These are phyloP conservation scores for Scenedesmus sp. DNA, from an alignment of 163 green algal species.

Conservation along the genomic window DNA sequence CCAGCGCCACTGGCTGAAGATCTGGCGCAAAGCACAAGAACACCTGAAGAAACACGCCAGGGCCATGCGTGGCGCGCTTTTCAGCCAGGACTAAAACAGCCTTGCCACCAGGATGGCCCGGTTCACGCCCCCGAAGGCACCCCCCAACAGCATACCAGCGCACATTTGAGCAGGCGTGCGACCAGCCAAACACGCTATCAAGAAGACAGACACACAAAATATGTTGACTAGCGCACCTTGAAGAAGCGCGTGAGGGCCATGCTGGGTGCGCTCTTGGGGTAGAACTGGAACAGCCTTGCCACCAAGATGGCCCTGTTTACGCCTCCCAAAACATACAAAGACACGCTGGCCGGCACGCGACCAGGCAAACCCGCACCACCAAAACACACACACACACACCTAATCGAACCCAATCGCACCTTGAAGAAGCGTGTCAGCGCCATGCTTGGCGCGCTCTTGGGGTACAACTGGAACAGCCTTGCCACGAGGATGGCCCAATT, in stretches of 20 bases:
- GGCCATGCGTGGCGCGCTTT: conserved; percentile 73
- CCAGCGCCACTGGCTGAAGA: conserved; percentile 91
- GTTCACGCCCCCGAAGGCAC: background rate
- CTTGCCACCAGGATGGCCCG: conserved; percentile 95
- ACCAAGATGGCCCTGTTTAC: conserved; percentile 90
- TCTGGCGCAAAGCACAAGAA: background rate
- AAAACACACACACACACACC: background rate
- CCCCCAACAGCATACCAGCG: no score
- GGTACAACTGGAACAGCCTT: conserved; percentile 94
- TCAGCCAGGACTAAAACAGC: conserved; percentile 94
- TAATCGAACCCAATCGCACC: conserved; percentile 46
- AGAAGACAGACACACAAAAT: no score
- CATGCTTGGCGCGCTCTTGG: conserved; percentile 75
- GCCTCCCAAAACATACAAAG: conserved; percentile 70
- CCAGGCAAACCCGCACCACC: background rate
- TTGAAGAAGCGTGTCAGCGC: conserved; percentile 92
- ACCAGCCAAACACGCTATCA: no score
- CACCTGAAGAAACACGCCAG: conserved; percentile 75
- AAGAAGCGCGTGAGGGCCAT: conserved; percentile 91
- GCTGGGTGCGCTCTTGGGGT: conserved; percentile 81
- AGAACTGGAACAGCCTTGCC: conserved; percentile 92
- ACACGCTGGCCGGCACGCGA: no score
- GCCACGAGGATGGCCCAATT: conserved; percentile 94
- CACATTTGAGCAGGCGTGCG: no score
- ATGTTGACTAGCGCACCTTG: conserved; percentile 50